These are phyloP conservation scores for Daldinia decipiens DNA, from an alignment of 495 filamentous ascomycete genomes.

Conservation along the genomic window DNA sequence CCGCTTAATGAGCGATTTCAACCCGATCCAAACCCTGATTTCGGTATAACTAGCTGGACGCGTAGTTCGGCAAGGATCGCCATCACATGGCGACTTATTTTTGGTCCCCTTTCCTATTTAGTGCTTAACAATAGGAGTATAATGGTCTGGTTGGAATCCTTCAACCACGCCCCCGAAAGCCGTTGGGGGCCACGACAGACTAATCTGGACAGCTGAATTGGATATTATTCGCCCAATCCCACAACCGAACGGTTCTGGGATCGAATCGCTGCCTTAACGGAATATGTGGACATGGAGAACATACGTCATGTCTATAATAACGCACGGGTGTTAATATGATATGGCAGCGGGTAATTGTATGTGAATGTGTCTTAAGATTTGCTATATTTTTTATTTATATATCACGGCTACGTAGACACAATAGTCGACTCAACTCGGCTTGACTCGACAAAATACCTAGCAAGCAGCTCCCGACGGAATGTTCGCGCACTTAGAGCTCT, in stretches of 20 bases:
- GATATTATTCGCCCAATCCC: neutral
- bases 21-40: neutral
- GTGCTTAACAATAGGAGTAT: neutral
- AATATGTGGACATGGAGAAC: neutral
- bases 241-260: neutral
- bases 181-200: neutral
- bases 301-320: neutral
- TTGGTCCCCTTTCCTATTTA: neutral
- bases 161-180: neutral
- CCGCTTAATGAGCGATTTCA: too few relatives aligned
- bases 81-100: neutral
- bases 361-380: neutral
- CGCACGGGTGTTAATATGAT: neutral
- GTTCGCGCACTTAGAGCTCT: slow-evolving; percentile 53
- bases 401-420: neutral
- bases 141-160: slow-evolving; percentile 5
- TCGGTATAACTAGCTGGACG: neutral
- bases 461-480: slow-evolving; percentile 49
- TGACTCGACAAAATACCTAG: slow-evolving; percentile 10
- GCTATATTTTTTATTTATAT: neutral
- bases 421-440: neutral
- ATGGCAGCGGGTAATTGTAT: neutral
- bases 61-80: neutral
- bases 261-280: neutral
- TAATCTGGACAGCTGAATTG: neutral